Evolutionary conservation across 805 yeast genomes (phyloP).

Genomic region (Candida broadrunensis): DNA sequence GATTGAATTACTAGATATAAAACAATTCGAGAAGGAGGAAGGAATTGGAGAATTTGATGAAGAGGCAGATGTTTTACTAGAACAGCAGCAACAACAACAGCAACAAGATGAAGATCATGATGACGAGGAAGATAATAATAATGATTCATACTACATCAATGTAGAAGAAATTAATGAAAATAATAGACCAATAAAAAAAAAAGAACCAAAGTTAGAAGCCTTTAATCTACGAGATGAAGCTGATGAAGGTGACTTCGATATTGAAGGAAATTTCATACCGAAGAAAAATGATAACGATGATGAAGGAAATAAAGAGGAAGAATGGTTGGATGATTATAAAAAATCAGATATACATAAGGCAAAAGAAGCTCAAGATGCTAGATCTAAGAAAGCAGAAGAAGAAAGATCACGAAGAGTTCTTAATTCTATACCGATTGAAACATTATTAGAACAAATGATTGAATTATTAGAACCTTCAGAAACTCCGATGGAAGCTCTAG

Average conservation of each 20-base stretch:
- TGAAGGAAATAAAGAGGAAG: conserved; percentile 21
- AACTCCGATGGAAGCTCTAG: conserved; percentile 54
- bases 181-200: conserved; percentile 7
- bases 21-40: not conserved
- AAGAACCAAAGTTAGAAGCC: conserved; percentile 52
- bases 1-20: not conserved
- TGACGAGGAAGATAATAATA: conserved; percentile 10
- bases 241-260: conserved; percentile 59
- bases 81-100: conserved; percentile 12
- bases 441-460: conserved; percentile 30
- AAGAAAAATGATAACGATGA: conserved; percentile 29
- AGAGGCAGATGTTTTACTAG: conserved; percentile 47
- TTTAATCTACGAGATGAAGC: conserved; percentile 58
- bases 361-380: conserved; percentile 42
- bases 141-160: conserved; percentile 23
- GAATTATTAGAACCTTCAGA: conserved; percentile 55
- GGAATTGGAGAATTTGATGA: conserved; percentile 18
- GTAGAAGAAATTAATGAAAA: conserved; percentile 18
- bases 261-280: conserved; percentile 55
- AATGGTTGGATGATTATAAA: conserved; percentile 14
- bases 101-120: conserved; percentile 12
- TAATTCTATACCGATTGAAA: conserved; percentile 8
- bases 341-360: conserved; percentile 30
- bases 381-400: conserved; percentile 17
- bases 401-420: conserved; percentile 10